A percentile compares a stretch with the other conserved stretches of the same genome.
Conservation (phyloP, 305 asterid genomes). For the Fraxinus platypoda region DNA sequence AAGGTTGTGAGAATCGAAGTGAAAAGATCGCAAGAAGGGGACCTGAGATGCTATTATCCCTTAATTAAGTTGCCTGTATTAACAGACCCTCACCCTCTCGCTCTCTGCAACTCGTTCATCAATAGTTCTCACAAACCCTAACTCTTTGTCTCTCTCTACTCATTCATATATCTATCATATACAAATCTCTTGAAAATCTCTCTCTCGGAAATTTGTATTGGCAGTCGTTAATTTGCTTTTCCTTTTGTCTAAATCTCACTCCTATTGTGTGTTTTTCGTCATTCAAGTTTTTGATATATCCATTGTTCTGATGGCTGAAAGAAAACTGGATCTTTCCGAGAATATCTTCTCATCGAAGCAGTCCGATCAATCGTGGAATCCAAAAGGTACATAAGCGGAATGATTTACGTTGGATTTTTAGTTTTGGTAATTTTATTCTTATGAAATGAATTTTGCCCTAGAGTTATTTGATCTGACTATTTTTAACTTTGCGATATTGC, state of each 20-base stretch:
- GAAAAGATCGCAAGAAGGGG: background rate
- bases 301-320: constrained; percentile 50
- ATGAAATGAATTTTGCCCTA: constrained; percentile 23
- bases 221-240: constrained; percentile 30
- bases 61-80: constrained; percentile 1
- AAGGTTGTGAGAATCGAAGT: background rate
- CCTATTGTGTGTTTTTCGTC: constrained; percentile 24
- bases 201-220: constrained; percentile 26
- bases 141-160: constrained; percentile 20
- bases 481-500: constrained; percentile 17
- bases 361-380: constrained; percentile 72
- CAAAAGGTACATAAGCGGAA: constrained; percentile 50
- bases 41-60: background rate
- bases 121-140: constrained; percentile 55
- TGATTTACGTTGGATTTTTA: constrained; percentile 17
- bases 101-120: constrained; percentile 34
- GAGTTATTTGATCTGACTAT: constrained; percentile 43
- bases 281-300: constrained; percentile 25
- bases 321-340: constrained; percentile 61
- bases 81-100: constrained; percentile 49
- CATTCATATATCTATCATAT: background rate
- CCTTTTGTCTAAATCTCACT: constrained; percentile 18
- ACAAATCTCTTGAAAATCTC: constrained; percentile 26
- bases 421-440: constrained; percentile 28
- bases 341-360: constrained; percentile 53